These are phyloP conservation scores for Dothistroma pini DNA, from an alignment of 2,329 filamentous ascomycete genomes.

Conservation along the genomic window DNA sequence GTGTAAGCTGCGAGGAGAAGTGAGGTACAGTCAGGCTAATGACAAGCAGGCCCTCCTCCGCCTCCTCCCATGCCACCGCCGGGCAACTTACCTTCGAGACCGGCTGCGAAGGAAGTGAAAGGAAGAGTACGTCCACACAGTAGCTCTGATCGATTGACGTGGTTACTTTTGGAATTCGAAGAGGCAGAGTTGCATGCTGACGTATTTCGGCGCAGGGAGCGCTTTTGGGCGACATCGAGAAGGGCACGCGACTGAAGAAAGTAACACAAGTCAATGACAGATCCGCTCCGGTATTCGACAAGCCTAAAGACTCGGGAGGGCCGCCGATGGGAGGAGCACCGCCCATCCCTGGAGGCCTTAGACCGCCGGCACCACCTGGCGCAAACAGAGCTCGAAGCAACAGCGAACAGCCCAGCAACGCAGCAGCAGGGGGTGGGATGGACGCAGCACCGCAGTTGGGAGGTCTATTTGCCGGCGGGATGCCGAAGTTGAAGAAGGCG, in stretches of 20 bases:
- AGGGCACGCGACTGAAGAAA: constrained; percentile 77
- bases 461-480: constrained; percentile 87
- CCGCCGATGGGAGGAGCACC: constrained; percentile 71
- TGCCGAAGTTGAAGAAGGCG: constrained; percentile 85
- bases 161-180: neutral
- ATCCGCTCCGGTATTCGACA: constrained; percentile 70
- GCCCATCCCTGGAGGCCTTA: constrained; percentile 69
- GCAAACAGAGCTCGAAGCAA: constrained; percentile 73
- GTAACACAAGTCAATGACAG: constrained; percentile 81
- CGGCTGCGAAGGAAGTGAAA: constrained; percentile 53
- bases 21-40: constrained; percentile 8
- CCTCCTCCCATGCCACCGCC: constrained; percentile 59
- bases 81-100: constrained; percentile 52
- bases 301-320: constrained; percentile 49
- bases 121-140: constrained; percentile 56
- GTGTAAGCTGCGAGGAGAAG: constrained; percentile 21
- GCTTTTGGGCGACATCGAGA: constrained; percentile 80
- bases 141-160: neutral
- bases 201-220: constrained; percentile 60
- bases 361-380: constrained; percentile 63
- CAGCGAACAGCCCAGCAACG: constrained; percentile 61
- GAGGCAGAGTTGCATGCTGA: constrained; percentile 6
- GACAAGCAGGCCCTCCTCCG: constrained; percentile 18
- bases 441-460: constrained; percentile 74
- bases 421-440: constrained; percentile 47